Base-by-base conservation (phyloP, 176 grass and related monocot species). In the Musa beccarii region DNA sequence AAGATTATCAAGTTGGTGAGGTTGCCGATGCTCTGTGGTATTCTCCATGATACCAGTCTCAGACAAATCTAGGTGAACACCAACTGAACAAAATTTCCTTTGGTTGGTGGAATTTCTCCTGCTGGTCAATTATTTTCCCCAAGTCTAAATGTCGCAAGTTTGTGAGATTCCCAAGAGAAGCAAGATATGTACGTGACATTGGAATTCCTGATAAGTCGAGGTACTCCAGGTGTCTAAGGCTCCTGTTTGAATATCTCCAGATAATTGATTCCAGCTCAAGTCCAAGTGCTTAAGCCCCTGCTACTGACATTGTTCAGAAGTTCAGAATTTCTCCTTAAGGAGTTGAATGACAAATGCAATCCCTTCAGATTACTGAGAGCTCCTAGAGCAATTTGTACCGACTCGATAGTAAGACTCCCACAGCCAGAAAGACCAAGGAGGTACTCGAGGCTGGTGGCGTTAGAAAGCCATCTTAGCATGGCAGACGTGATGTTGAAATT, bases 1-100 rank as follows among this genome's bases (percentile, higher is more conserved):
- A 29, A 29, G 2, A 0, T 2, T 0, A 29, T 2, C 2, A 29
- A 2, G 28, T 29, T 29, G 2, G 2, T 29, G 28, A 29, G 73
- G 10, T 88, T 88, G 1, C 86, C 75, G 2, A 88, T 29, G 19
- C 77, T 79, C 55, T 59, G 78, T 53, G 82, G 79, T 12, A 89
- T 67, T 52, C 0, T 59, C 16, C 82, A 1, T 1, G 17, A 79
- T 19, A 21, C 51, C 11, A 8, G 0, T 1, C 24, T 69, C 53
- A 7, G 19, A 1, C 65, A 85, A 78, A 6, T 74, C 21, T 29
- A 84, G 75, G 29, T 29, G n/a, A n/a, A 29, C 28, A 2, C 28
- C 28, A 29, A 2, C 2, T 2, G 28, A 2, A 29, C 28, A 29
- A 2, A 29, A 29, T 29, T 2, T 29, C 28, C 28, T 0, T 2